Percentiles rank a stretch among this genome's conserved stretches.
Conservation (phyloP, 2,329 filamentous ascomycete genomes). For the Cladophialophora psammophila region DNA sequence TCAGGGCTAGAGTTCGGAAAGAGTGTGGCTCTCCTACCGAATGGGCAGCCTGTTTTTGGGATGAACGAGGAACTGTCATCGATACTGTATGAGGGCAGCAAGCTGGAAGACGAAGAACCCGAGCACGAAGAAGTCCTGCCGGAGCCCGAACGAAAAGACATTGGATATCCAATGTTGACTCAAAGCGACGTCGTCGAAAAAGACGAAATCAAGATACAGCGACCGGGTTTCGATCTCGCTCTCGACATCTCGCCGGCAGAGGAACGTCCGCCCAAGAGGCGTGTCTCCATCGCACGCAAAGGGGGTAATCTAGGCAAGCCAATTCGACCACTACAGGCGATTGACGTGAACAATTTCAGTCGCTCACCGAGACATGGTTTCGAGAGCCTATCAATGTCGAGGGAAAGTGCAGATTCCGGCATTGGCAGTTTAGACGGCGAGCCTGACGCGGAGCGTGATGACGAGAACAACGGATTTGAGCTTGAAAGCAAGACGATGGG, state of each 20-base stretch:
- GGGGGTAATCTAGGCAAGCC: conserved; percentile 35
- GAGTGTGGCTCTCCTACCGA: conserved; percentile 40
- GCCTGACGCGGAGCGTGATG: conserved; percentile 20
- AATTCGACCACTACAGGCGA: conserved; percentile 30
- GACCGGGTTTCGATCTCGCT: conserved; percentile 3
- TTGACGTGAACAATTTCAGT: conserved; percentile 23
- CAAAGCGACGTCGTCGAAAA: conserved; percentile 2
- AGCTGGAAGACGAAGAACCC: conserved; percentile 24
- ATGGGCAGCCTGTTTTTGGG: conserved; percentile 46
- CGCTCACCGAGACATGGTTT: conserved; percentile 15
- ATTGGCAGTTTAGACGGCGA: conserved; percentile 22
- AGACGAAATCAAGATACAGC: not conserved
- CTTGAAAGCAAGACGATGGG: conserved; percentile 42
- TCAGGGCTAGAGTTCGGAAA: conserved; percentile 53
- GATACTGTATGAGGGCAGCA: conserved; percentile 30
- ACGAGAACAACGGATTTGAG: conserved; percentile 36
- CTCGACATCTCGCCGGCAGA: conserved; percentile 26
- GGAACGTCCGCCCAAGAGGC: conserved; percentile 30
- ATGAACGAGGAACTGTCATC: conserved; percentile 38
- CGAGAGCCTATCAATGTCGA: conserved; percentile 6
- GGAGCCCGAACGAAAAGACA: conserved; percentile 11
- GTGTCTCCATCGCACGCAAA: conserved; percentile 34
- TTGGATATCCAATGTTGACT: conserved; percentile 1
- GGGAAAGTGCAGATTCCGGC: conserved; percentile 24
- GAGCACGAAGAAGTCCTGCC: not conserved